Conservation (phyloP, 371 early-diverging fungal species). For the Mortierella sp. region DNA sequence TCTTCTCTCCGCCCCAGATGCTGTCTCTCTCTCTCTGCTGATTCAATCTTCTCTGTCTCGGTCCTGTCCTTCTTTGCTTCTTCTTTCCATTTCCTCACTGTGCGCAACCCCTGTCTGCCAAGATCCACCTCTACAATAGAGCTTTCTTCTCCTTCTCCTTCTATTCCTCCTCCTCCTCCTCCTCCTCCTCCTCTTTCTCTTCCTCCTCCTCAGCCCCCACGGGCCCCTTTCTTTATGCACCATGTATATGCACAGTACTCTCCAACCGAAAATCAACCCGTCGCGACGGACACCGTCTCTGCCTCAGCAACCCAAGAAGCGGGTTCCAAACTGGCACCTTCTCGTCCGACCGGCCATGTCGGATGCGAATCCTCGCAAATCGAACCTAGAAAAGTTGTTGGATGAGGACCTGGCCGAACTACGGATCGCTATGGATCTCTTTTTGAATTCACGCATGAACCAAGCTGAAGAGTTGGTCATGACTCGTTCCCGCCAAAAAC, state of each 20-base stretch:
- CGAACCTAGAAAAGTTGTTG: constrained; percentile 33
- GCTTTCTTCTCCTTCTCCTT: too few relatives aligned
- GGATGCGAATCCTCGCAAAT: constrained; percentile 41
- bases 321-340: constrained; percentile 45
- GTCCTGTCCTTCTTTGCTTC: not conserved
- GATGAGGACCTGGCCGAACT: constrained; percentile 46
- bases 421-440: constrained; percentile 30
- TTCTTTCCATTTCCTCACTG: not conserved
- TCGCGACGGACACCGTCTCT: constrained; percentile 17
- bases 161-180: too few relatives aligned
- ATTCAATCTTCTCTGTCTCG: not conserved
- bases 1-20: too few relatives aligned
- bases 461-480: constrained; percentile 24
- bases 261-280: constrained; percentile 28
- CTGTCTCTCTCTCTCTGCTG: not conserved
- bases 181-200: too few relatives aligned
- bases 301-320: constrained; percentile 25
- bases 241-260: not conserved
- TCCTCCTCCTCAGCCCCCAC: too few relatives aligned
- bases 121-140: too few relatives aligned
- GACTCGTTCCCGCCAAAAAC: constrained; percentile 24
- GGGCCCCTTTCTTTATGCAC: too few relatives aligned
- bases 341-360: constrained; percentile 43
- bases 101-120: not conserved
- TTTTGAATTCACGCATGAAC: constrained; percentile 32